Evolutionary conservation across 306 rosid genomes (phyloP).

Genomic region (Argentina anserina): DNA sequence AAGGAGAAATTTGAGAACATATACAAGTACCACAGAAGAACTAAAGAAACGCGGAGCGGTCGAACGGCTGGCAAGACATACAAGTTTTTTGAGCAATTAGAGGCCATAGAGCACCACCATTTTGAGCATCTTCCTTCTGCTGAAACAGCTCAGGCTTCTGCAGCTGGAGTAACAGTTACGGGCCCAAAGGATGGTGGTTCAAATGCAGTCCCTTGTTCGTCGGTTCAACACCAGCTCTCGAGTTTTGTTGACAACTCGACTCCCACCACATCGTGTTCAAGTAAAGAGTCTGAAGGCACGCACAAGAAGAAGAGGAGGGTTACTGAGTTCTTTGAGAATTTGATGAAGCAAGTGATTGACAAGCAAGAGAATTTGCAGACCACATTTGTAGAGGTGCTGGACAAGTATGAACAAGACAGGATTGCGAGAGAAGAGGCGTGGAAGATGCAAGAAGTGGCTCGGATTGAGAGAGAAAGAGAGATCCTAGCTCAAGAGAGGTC

Average conservation of each 20-base stretch:
- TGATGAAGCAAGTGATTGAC: slow-evolving; percentile 66
- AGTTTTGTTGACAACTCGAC: slow-evolving; percentile 30
- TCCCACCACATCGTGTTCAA: slow-evolving; percentile 38
- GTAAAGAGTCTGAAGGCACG: slow-evolving; percentile 38
- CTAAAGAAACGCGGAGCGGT: slow-evolving; percentile 51
- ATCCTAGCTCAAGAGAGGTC: slow-evolving; percentile 68
- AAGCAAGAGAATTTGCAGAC: slow-evolving; percentile 66
- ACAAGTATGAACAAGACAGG: slow-evolving; percentile 65
- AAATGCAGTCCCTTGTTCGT: slow-evolving; percentile 58
- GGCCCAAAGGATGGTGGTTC: slow-evolving; percentile 30
- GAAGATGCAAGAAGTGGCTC: slow-evolving; percentile 61
- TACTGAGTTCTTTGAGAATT: slow-evolving; percentile 41
- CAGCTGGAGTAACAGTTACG: slow-evolving; percentile 16
- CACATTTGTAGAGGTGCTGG: slow-evolving; percentile 59
- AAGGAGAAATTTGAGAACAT: slow-evolving; percentile 88
- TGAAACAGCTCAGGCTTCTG: slow-evolving; percentile 9
- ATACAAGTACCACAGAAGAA: slow-evolving; percentile 73
- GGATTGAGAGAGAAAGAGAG: slow-evolving; percentile 56
- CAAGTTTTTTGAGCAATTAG: slow-evolving; percentile 66
- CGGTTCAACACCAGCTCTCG: slow-evolving; percentile 36
- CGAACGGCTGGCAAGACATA: slow-evolving; percentile 48
- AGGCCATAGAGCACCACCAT: slow-evolving; percentile 49
- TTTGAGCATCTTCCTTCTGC: slow-evolving; percentile 12
- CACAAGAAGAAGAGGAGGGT: slow-evolving; percentile 49
- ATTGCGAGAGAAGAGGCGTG: slow-evolving; percentile 65